Base-by-base conservation (phyloP, 345 rosid genomes). In the Populus alba region DNA sequence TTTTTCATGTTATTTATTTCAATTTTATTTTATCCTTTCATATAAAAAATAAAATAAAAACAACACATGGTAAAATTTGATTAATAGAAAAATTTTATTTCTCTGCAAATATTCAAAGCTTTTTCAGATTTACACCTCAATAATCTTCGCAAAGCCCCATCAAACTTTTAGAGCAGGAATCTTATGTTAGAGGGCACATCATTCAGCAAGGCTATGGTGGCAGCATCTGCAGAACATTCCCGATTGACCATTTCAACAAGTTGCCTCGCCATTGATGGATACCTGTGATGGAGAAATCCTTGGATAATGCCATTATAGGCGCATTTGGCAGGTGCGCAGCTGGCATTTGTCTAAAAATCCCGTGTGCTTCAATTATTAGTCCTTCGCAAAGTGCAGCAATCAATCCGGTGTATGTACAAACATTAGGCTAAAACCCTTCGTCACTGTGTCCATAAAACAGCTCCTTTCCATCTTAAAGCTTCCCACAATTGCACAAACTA, bases 1-100 rank as follows among this genome's bases (percentile, higher is more conserved):
- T 33, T 0, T 33, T 33, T 3, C 5, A 33, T 33, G 0, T 33
- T 0, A 33, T 33, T 33, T 33, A 33, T 4, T 3, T 33, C 5
- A 4, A 33, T 4, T 33, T 33, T 33, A 33, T 33, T 33, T 33
- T 33, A 33, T 33, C 5, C 0, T 4, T 33, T 33, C 0, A 33
- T 33, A 3, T 33, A 33, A 33, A 33, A 33, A 33, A 33, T 33
- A 33, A 33, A 33, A 33, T 33, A 33, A 33, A 33, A 33, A 4
- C 4, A 33, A 33, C 0, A 33, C 4, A 33, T 4, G 4, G 0
- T 33, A 3, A 33, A 33, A 33, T 33, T 33, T 0, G 5, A 33
- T 3, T 33, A 5, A 5, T 4, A 33, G 0, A 33, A 4, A 4
- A 0, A 0, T 4, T 33, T 4, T 33, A 1, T 33, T 33, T 33